phyloP scores from a whole-genome alignment of 2,329 filamentous ascomycete genomes.

The Colletotrichum lindemuthianum region DNA sequence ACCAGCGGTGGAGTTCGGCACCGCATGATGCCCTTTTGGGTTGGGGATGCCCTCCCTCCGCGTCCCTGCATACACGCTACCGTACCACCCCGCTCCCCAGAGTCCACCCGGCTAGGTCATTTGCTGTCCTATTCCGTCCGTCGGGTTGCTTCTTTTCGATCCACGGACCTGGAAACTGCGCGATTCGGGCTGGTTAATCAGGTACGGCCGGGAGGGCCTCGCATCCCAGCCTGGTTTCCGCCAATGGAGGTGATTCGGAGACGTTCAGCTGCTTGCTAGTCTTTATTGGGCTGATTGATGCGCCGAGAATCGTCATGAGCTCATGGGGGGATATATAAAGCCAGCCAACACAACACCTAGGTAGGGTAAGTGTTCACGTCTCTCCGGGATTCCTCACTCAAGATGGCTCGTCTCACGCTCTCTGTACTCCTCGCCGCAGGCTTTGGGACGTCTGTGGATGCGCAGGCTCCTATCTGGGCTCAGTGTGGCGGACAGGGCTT shows the following conservation, averaged over 20 bases:
- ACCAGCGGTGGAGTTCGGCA: slow-evolving; percentile 1
- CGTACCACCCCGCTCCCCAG: not conserved
- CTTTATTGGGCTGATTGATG: too few relatives aligned
- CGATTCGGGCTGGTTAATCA: not conserved
- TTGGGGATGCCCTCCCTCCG: slow-evolving; percentile 35
- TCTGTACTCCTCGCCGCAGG: slow-evolving; percentile 8
- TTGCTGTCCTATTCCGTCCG: too few relatives aligned
- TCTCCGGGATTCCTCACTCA: not conserved
- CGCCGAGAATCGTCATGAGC: not conserved
- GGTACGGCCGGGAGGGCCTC: not conserved
- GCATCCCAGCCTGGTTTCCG: slow-evolving; percentile 1
- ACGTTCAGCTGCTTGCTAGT: not conserved
- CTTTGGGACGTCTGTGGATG: slow-evolving; percentile 13
- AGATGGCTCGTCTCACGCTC: slow-evolving; percentile 26
- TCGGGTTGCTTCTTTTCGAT: not conserved
- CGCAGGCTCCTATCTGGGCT: slow-evolving; percentile 36
- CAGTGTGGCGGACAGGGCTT: slow-evolving; percentile 56
- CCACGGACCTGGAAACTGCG: slow-evolving; percentile 16
- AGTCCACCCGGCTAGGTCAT: not conserved
- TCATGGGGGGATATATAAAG: slow-evolving; percentile 4
- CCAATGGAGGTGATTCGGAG: slow-evolving; percentile 4
- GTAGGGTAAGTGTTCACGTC: not conserved
- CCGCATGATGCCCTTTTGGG: slow-evolving; percentile 28
- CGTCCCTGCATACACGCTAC: slow-evolving; percentile 26
- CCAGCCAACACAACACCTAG: not conserved